Base-by-base conservation (phyloP, 805 yeast species). In the Wickerhamomyces pijperi region DNA sequence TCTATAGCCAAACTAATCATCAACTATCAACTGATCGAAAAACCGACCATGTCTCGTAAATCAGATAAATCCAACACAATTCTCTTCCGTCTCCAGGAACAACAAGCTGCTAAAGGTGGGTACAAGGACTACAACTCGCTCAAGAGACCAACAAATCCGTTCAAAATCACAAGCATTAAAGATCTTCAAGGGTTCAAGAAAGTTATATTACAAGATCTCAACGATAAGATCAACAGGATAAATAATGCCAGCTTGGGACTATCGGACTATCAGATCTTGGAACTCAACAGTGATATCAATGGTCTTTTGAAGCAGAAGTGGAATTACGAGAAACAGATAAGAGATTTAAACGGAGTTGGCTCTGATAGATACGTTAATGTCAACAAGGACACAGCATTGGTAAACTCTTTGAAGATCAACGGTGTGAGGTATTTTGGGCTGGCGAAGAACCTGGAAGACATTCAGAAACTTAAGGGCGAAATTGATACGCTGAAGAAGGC, bases 381-480 rank as follows among this genome's bases (percentile, higher is more conserved):
- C 36, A 48, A 53, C 23, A 46, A 39, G 31, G 41, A 36, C 33
- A 46, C 40, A 31, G 40, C 38, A 29, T 41, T 37, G 19, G 36
- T 36, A 15, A 46, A 42, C 15, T 56, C 51, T 28, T 52, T 42
- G 32, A 42, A 39, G 37, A 44, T 45, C 11, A 40, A 47, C 34
- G 52, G 50, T 2, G 45, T 50, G 17, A 61, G 81, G 40, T 88
- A 82, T 57, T 88, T 76, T 59, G 97, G 97, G 0, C 60, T 95
- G 36, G 95, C 95, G 0, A 67, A 74, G 38, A 90, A 85, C 34
- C 59, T 87, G 8, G 82, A 86, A 0, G 95, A 83, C 44, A 88
- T 82, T 7, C 62, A 67, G 38, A 67, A 67, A 42, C 44, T 72
- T 34, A 50, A 42, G 43, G 49, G 42, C 13, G 46, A 36, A 18